Base-by-base conservation (phyloP, 768 basidiomycete genomes). In the Mrakia gelida region DNA sequence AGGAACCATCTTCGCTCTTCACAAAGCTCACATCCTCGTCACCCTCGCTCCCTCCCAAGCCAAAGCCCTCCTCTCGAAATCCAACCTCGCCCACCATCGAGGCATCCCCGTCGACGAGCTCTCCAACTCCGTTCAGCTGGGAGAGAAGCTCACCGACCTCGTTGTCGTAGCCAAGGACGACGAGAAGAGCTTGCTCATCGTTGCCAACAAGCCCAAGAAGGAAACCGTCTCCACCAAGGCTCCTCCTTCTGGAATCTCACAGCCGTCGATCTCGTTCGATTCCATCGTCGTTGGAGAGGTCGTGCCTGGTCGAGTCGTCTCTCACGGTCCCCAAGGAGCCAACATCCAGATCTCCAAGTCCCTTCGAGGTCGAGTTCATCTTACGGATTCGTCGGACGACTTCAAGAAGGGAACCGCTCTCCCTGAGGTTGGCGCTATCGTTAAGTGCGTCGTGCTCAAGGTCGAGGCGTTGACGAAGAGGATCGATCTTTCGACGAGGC, bases 131-230 rank as follows among this genome's bases (percentile, higher is more conserved):
- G 85, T 98, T 70, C 89, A 91, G 80, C 85, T 86, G 11, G 93
- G 92, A 16, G 91, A 92, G 67, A 86, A 86, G 67, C 84, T 98
- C 41, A 87, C 90, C 16, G 91, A 92, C 71, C 87, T 99, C 28
- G 89, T 92, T 10, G 92, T 98, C n/a, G 92, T 95, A 32, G 91
- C 92, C 13, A 92, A 92, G 80, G 94, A 93, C 82, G 87, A 89
- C 11, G 93, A 92, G 81, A 93, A 92, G 81, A 89, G 90, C 13
- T 88, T 98, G 80, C 91, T 97, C 79, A 90, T 97, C 79, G 92
- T 95, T 49, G 91, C 91, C 71, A 91, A 88, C 80, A 80, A 82
- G 73, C 80, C 80, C 5, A 76, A 75, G 72, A 80, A 82, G 71
- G 82, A 80, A 2, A 13, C 63, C 67, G 16, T 21, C 49, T 74